phyloP scores from a whole-genome alignment of 768 basidiomycete genomes.

The Trametes sanguinea region DNA sequence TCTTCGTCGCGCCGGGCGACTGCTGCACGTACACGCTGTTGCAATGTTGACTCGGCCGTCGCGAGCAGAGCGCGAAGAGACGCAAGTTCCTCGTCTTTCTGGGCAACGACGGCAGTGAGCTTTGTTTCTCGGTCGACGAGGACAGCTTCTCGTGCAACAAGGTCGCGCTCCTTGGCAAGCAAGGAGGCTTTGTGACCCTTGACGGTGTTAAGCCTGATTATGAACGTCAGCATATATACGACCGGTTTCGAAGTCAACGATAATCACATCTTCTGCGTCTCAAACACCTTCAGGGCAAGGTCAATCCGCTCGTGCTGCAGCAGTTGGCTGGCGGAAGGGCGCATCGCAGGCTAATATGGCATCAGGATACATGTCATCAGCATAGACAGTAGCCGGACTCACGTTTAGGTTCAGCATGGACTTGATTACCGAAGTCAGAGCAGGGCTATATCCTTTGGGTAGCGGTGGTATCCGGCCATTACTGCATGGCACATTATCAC shows the following conservation, averaged over 20 bases:
- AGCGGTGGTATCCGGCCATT: slow-evolving; percentile 91
- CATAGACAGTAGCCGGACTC: slow-evolving; percentile 22
- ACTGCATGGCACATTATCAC: slow-evolving; percentile 36
- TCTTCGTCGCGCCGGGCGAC: slow-evolving; percentile 68
- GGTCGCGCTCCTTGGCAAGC: slow-evolving; percentile 63
- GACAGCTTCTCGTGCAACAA: slow-evolving; percentile 55
- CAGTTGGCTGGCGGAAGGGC: slow-evolving; percentile 79
- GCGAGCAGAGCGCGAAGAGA: slow-evolving; percentile 46
- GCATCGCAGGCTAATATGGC: slow-evolving; percentile 70
- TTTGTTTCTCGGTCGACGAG: slow-evolving; percentile 59
- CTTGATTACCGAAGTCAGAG: slow-evolving; percentile 73
- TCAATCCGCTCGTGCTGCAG: slow-evolving; percentile 79
- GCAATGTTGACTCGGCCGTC: slow-evolving; percentile 42
- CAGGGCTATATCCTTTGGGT: slow-evolving; percentile 79
- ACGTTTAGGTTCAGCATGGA: slow-evolving; percentile 88
- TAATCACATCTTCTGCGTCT: slow-evolving; percentile 76
- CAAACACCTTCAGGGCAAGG: slow-evolving; percentile 68
- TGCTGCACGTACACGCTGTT: slow-evolving; percentile 49
- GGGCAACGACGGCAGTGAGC: slow-evolving; percentile 45
- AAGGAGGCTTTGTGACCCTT: slow-evolving; percentile 63
- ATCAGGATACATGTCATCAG: slow-evolving; percentile 30
- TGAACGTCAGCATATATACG: neutral
- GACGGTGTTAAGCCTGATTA: slow-evolving; percentile 58
- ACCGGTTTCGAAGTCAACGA: neutral
- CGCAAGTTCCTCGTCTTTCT: slow-evolving; percentile 64